Percentiles rank a stretch among this genome's conserved stretches.
Evolutionary conservation across 495 filamentous ascomycete species (phyloP).

Genomic region (Neurospora sp.): DNA sequence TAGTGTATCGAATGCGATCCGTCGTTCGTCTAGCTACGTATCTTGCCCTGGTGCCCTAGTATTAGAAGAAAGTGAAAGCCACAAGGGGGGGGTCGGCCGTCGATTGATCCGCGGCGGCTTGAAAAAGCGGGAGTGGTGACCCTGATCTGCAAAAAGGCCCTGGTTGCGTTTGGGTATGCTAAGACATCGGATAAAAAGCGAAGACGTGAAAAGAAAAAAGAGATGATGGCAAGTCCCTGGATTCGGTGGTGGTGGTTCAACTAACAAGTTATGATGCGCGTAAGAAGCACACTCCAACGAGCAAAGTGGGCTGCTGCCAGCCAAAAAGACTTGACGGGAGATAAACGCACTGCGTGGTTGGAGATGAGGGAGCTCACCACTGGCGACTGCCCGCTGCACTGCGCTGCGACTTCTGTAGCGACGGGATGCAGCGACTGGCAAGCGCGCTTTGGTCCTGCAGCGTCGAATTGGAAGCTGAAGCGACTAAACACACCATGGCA

Average conservation of each 20-base stretch:
- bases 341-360: neutral
- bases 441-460: neutral
- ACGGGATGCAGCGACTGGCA: neutral
- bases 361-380: neutral
- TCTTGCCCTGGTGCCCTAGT: neutral
- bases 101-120: neutral
- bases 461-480: neutral
- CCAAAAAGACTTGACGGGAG: neutral
- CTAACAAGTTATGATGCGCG: neutral
- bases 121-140: neutral
- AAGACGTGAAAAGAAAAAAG: neutral
- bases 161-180: neutral
- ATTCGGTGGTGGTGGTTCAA: neutral
- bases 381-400: neutral
- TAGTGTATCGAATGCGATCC: neutral
- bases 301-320: neutral
- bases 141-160: neutral
- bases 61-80: neutral
- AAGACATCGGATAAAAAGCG: neutral
- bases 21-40: neutral
- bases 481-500: neutral
- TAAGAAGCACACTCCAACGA: neutral
- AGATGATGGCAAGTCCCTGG: neutral
- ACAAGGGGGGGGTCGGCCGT: neutral
- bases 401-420: neutral